These are phyloP conservation scores for Secale cereale DNA, from an alignment of 176 grass and related monocot species.

Conservation along the genomic window DNA sequence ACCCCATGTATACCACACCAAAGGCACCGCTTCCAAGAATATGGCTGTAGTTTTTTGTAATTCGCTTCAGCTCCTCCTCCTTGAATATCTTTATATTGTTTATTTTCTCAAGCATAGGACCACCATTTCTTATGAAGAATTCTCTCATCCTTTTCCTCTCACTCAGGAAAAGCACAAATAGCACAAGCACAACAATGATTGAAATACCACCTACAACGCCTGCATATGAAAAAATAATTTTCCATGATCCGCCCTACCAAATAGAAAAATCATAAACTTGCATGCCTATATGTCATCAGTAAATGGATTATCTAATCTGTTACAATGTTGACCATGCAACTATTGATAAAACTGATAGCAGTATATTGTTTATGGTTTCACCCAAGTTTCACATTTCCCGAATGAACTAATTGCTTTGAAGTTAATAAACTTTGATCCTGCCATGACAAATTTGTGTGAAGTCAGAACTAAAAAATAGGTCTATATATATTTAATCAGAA, in stretches of 20 bases:
- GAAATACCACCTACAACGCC: constrained; percentile 15
- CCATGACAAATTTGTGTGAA: too few relatives aligned
- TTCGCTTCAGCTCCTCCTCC: not conserved
- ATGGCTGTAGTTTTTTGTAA: not conserved
- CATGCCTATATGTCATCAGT: too few relatives aligned
- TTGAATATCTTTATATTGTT: constrained; percentile 6
- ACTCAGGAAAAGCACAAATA: not conserved
- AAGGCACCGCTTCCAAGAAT: constrained; percentile 5
- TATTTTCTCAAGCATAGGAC: not conserved
- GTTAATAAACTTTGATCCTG: too few relatives aligned
- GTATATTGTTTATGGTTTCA: not conserved
- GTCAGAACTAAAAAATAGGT: too few relatives aligned
- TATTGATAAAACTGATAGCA: too few relatives aligned
- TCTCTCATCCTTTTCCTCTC: constrained; percentile 11
- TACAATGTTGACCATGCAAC: too few relatives aligned
- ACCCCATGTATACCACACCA: constrained; percentile 32
- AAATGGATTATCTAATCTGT: too few relatives aligned
- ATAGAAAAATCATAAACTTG: too few relatives aligned
- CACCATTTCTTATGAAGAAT: not conserved
- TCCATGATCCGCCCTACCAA: not conserved
- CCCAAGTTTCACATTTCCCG: too few relatives aligned
- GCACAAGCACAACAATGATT: not conserved
- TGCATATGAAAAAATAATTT: not conserved
- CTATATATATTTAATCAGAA: too few relatives aligned
- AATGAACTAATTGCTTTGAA: too few relatives aligned